Base-by-base conservation (phyloP, 1,284 basidiomycete genomes). In the Mycosarcoma maydis region DNA sequence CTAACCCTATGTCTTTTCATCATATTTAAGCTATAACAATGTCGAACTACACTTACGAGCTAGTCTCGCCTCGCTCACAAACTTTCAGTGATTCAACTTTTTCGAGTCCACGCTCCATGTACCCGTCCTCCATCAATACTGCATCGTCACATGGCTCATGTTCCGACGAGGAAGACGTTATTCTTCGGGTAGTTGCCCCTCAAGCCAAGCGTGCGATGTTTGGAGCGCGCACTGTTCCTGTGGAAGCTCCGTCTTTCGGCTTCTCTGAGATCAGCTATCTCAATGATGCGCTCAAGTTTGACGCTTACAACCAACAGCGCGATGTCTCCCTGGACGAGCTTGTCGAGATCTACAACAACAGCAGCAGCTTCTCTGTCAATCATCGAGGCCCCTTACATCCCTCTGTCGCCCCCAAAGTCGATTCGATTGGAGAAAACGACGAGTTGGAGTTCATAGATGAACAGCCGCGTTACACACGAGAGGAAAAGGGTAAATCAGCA, bases 401-500 rank as follows among this genome's bases (percentile, higher is more conserved):
- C 13, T 30, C 47, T 6, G 40, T 29, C 11, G 40, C 30, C 10
- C 24, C 37, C 37, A 48, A 59, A 36, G 62, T 66, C n/a, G 62
- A 66, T 40, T 46, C 52, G 20, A 60, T 60, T 14, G 62, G 62
- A 6, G 62, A 66, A 29, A 52, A 66, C 10, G 62, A 60, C 23
- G 51, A 59, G 16, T 42, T 66, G n/a, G 62, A 66, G 62, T 24
- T 55, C 7, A 51, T 66, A 22, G 32, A 67, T 11, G 64, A 67
- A n/a, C 30, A 56, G 44, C 64, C 64, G 14, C 30, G 64, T 27
- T 67, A 67, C 48, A 58, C 56, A 23, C 56, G 56, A 10, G 56
- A 51, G 27, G 26, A 67, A 37, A 67, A 67, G 43, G 64, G 56
- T 43, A 67, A 67, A 48, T 59, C 64, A 24, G 45, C 59, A 47